A percentile compares a stretch with the other conserved stretches of the same genome.
These are phyloP conservation scores for Ashbya aceris DNA, from an alignment of 1,139 yeast genomes.

Conservation along the genomic window DNA sequence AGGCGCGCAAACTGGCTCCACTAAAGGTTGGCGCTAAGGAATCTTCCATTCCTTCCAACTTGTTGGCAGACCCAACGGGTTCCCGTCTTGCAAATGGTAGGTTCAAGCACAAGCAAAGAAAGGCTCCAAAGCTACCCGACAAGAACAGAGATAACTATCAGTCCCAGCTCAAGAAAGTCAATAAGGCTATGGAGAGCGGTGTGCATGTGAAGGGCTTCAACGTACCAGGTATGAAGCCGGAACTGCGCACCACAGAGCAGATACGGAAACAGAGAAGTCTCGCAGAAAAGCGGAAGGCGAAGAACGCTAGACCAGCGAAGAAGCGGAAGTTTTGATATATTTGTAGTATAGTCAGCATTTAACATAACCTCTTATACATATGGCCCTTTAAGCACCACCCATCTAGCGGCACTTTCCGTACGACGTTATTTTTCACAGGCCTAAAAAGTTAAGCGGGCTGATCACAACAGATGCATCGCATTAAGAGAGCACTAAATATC, in stretches of 20 bases:
- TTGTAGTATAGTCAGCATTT: neutral
- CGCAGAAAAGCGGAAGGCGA: constrained; percentile 66
- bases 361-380: neutral
- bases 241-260: constrained; percentile 59
- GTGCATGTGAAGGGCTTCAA: constrained; percentile 60
- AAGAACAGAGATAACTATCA: constrained; percentile 80
- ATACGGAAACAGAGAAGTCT: constrained; percentile 68
- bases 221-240: constrained; percentile 43
- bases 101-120: constrained; percentile 63
- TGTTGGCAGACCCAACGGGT: constrained; percentile 25
- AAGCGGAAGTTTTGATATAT: constrained; percentile 28
- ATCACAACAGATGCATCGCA: too few relatives aligned
- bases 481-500: too few relatives aligned
- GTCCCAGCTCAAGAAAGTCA: constrained; percentile 74
- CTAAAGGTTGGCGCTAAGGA: constrained; percentile 51
- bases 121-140: constrained; percentile 86
- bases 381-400: too few relatives aligned
- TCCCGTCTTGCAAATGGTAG: constrained; percentile 32
- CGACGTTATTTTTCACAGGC: too few relatives aligned
- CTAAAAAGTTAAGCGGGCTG: too few relatives aligned
- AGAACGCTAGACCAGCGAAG: constrained; percentile 77
- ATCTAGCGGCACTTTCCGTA: too few relatives aligned
- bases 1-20: constrained; percentile 51
- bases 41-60: constrained; percentile 25
- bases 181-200: constrained; percentile 73